Evolutionary conservation across 768 basidiomycete species (phyloP).

Genomic region (Suillus alpinus): DNA sequence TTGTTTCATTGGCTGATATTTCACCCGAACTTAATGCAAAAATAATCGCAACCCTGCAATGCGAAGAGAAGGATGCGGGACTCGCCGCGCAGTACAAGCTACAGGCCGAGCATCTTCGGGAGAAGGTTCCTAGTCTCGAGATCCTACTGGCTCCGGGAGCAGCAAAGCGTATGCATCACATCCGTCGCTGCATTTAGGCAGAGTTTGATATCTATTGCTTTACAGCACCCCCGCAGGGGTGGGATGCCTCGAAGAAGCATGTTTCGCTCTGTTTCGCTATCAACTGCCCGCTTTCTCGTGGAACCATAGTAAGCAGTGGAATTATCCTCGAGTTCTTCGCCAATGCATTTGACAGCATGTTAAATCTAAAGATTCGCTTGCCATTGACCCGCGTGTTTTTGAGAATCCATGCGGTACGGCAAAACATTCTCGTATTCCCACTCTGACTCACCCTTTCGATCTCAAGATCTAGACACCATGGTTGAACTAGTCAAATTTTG

Average conservation of each 20-base stretch:
- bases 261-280: background rate
- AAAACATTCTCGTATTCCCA: background rate
- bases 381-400: background rate
- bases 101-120: background rate
- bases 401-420: background rate
- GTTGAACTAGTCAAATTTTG: background rate
- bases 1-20: background rate
- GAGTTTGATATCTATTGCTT: background rate
- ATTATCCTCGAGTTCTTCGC: background rate
- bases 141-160: background rate
- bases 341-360: background rate
- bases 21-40: background rate
- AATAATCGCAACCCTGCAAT: background rate
- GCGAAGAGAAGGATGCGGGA: background rate
- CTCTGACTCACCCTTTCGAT: background rate
- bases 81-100: background rate
- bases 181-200: background rate
- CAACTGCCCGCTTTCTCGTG: background rate
- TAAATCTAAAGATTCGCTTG: background rate
- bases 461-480: background rate
- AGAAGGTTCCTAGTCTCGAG: background rate
- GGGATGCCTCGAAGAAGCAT: background rate
- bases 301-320: background rate
- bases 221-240: background rate
- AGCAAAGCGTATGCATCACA: background rate